Conservation (phyloP, 495 filamentous ascomycete genomes). For the Amphirosellinia nigrospora region DNA sequence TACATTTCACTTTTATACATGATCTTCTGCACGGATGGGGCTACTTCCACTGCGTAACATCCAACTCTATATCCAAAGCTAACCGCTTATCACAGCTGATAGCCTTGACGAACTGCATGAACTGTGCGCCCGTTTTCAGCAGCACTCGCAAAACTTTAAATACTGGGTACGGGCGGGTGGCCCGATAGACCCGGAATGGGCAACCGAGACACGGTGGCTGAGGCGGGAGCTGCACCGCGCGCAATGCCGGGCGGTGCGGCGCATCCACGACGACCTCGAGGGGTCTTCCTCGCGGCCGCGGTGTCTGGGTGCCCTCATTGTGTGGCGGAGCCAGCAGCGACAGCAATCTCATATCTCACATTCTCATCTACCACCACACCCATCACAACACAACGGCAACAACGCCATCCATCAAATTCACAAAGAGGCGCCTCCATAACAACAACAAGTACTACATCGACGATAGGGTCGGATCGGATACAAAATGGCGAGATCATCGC, state of each 20-base stretch:
- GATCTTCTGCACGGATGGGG: not conserved
- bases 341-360: conserved; percentile 3
- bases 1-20: not conserved
- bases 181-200: conserved; percentile 53
- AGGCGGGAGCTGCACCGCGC: conserved; percentile 51
- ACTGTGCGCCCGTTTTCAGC: conserved; percentile 45
- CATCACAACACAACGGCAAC: not conserved
- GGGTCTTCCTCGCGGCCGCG: conserved; percentile 29
- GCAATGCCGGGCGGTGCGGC: conserved; percentile 53
- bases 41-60: not conserved
- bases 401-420: conserved; percentile 12
- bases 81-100: conserved; percentile 38
- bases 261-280: conserved; percentile 50
- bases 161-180: conserved; percentile 52
- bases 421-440: not conserved
- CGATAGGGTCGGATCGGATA: not conserved
- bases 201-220: conserved; percentile 47
- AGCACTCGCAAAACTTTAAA: conserved; percentile 48
- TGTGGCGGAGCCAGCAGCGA: conserved; percentile 45
- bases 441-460: not conserved
- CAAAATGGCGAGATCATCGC: conserved; percentile 24
- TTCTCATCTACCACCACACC: not conserved
- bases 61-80: not conserved
- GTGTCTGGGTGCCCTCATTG: conserved; percentile 54
- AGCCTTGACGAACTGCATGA: conserved; percentile 50